Base-by-base conservation (phyloP, 148 eudicot genomes). In the Heliamphora exappendiculata region DNA sequence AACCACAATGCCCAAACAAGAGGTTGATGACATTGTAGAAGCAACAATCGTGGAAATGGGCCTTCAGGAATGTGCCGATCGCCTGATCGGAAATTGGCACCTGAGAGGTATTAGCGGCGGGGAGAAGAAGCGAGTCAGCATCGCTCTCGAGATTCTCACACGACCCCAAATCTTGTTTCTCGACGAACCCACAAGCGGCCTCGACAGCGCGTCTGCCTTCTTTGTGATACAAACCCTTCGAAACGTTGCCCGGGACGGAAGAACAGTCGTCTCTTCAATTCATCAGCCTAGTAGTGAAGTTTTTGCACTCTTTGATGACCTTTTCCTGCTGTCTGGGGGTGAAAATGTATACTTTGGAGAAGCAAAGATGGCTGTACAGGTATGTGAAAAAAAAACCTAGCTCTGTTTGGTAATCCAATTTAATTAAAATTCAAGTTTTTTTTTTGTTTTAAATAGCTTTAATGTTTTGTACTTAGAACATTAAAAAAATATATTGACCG, bases 281-380 rank as follows among this genome's bases (percentile, higher is more conserved):
- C 97, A 93, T 67, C 98, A 93, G 82, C 97, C 97, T 4, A 91
- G 97, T 45, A 83, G 95, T 74, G 98, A 94, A 80, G 93, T 90
- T 19, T 94, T 94, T 69, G 89, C 94, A 0, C 83, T 94, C 57
- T 94, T 94, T 80, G 98, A 94, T 81, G 90, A 90, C 66, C 91
- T 94, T 51, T 86, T 77, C 60, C 66, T 90, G 24, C 79, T 91
- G 24, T 91, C 97, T 9, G 89, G 91, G 22, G 98, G 97, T 26
- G 95, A 94, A 79, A 57, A 84, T 7, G 85, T 90, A 34, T 91
- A 82, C 74, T 89, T 94, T 83, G 98, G 98, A 55, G 91, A 89
- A 77, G 90, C 97, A 47, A 82, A 91, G 70, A 82, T 50, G 34
- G 97, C 97, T 29, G 58, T 84, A 51, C 57, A 86, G 91, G 97